phyloP scores from a whole-genome alignment of 192 early-diverging fungal genomes.

The Helicostylum pulchrum region DNA sequence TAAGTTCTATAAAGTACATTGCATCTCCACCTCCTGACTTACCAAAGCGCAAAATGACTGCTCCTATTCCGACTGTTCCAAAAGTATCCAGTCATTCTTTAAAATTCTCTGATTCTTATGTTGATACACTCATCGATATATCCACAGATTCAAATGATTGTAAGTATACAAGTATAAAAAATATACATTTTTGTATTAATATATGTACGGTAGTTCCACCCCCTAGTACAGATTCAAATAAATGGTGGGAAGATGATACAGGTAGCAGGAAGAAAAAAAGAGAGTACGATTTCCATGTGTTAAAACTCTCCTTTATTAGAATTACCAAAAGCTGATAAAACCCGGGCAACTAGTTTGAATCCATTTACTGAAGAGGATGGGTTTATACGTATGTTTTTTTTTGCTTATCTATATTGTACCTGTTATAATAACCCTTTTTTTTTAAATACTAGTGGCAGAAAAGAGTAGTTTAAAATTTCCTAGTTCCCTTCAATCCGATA shows the following conservation, averaged over 20 bases:
- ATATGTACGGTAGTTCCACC: constrained; percentile 36
- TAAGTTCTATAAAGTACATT: constrained; percentile 15
- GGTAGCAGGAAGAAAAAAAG: constrained; percentile 10
- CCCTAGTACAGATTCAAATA: constrained; percentile 48
- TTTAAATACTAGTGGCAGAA: background rate
- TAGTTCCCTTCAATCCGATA: constrained; percentile 13
- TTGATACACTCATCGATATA: constrained; percentile 28
- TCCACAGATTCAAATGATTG: constrained; percentile 11
- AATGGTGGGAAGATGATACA: constrained; percentile 53
- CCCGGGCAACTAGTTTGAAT: constrained; percentile 10
- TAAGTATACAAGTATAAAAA: background rate
- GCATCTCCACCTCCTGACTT: constrained; percentile 5
- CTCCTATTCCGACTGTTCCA: background rate
- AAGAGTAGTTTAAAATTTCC: background rate
- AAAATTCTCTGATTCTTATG: constrained; percentile 7
- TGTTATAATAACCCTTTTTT: background rate
- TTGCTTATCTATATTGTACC: background rate
- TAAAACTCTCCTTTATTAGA: background rate
- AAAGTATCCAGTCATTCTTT: background rate
- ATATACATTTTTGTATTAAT: background rate
- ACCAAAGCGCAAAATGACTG: constrained; percentile 10
- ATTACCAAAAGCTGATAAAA: constrained; percentile 22
- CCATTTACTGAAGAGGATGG: constrained; percentile 11
- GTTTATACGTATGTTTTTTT: background rate
- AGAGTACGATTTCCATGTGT: background rate